These are phyloP conservation scores for Mucuna pruriens DNA, from an alignment of 306 rosid species.

Conservation along the genomic window DNA sequence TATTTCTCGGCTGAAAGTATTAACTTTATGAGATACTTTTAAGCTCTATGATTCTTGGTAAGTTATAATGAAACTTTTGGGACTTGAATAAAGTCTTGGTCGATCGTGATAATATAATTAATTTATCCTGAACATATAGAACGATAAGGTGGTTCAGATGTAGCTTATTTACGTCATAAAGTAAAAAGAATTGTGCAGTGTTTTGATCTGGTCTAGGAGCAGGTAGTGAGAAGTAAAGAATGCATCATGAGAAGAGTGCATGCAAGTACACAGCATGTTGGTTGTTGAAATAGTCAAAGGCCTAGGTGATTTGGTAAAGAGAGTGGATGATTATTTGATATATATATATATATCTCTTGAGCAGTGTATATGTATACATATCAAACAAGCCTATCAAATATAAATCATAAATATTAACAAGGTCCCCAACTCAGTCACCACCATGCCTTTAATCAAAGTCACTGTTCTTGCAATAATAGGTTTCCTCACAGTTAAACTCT, in stretches of 20 bases:
- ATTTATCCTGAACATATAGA: not conserved
- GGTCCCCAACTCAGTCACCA: not conserved
- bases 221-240: conserved; percentile 43
- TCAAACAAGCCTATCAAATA: conserved; percentile 35
- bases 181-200: not conserved
- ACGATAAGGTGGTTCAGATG: not conserved
- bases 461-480: conserved; percentile 35
- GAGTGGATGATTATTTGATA: conserved; percentile 54
- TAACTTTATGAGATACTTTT: not conserved
- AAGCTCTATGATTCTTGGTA: not conserved
- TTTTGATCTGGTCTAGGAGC: conserved; percentile 41
- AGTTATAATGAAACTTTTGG: not conserved
- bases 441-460: conserved; percentile 53
- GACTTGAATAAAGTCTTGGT: not conserved
- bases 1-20: not conserved
- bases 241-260: conserved; percentile 19
- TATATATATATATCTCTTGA: too few species aligned
- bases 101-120: not conserved
- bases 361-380: conserved; percentile 39
- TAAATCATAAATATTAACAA: conserved; percentile 23
- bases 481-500: conserved; percentile 41
- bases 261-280: conserved; percentile 24
- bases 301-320: conserved; percentile 54
- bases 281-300: conserved; percentile 52
- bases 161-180: conserved; percentile 7